Evolutionary conservation across 129 eudicot genomes (phyloP), one percentile per base, ranked within the genome.

Genomic region (Flaveria sonorensis): DNA sequence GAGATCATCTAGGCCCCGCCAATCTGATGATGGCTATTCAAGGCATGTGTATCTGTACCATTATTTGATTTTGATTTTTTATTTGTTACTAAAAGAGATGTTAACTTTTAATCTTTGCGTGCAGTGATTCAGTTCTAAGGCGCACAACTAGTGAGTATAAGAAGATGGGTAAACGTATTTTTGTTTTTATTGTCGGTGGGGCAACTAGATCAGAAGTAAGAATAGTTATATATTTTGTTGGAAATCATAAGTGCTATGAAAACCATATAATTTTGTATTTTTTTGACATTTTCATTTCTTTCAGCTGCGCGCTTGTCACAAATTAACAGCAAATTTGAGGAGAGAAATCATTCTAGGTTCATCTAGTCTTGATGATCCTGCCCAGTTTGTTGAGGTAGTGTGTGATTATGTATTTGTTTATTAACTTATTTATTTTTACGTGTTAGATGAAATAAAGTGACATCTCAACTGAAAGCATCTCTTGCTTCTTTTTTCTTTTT

Each of bases 201-300:
- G 97, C 98, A 16, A 93, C 97, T 84, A 85, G 98, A 57, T 90
- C 97, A 47, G 98, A 93, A 96, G 98, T 93, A 82, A 43, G 28
- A 2, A 47, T 42, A 20, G 18, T 13, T 20, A 20, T 70, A 4
- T 65, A 21, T 65, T 67, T 61, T 39, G 18, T 46, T 10, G 48
- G 12, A 55, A 55, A 47, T 21, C 16, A 19, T 32, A 59, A 45
- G 43, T 62, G 70, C 20, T 15, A 14, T 52, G 8, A 32, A 45
- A 30, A 40, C 30, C 5, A 24, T 10, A 52, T n/a, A 19, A 8
- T 1, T 18, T 56, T 56, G 23, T 6, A 52, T 68, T 67, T 18
- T 7, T 71, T 10, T 56, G 10, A n/a, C 21, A 51, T 61, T 39
- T 82, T 47, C 26, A 52, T 75, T 65, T 53, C 47, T 72, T 60